A percentile compares a stretch with the other conserved stretches of the same genome.
Conservation (phyloP, 176 grass and related monocot species). For the Aegilops bicornis region DNA sequence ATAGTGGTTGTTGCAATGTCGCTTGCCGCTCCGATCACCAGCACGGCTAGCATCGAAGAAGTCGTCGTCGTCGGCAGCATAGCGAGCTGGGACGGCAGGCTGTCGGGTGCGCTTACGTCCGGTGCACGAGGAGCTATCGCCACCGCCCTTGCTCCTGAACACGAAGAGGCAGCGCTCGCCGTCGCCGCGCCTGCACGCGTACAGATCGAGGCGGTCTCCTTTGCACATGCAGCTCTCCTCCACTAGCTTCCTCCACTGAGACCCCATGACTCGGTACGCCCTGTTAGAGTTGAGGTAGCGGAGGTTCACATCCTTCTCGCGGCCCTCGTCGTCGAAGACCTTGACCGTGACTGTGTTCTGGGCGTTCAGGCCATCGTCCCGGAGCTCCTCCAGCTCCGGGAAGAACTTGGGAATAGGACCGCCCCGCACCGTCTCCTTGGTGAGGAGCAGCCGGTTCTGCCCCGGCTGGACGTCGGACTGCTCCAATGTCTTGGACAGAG, state of each 20-base stretch:
- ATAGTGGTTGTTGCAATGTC: background rate
- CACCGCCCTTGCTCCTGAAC: background rate
- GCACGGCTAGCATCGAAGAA: background rate
- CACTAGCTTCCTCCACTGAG: background rate
- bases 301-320: background rate
- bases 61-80: background rate
- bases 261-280: background rate
- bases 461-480: background rate
- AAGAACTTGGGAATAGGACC: background rate
- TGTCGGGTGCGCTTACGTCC: background rate
- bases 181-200: background rate
- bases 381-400: background rate
- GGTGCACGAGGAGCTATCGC: background rate
- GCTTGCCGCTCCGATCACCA: background rate
- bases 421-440: background rate
- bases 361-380: background rate
- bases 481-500: background rate
- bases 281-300: background rate
- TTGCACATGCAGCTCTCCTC: background rate
- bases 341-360: background rate
- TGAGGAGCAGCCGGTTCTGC: background rate
- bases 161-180: background rate
- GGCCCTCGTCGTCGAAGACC: background rate
- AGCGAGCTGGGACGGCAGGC: background rate
- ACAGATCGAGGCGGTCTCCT: background rate